Evolutionary conservation across 306 rosid genomes (phyloP).

Genomic region (Bauhinia variegata): DNA sequence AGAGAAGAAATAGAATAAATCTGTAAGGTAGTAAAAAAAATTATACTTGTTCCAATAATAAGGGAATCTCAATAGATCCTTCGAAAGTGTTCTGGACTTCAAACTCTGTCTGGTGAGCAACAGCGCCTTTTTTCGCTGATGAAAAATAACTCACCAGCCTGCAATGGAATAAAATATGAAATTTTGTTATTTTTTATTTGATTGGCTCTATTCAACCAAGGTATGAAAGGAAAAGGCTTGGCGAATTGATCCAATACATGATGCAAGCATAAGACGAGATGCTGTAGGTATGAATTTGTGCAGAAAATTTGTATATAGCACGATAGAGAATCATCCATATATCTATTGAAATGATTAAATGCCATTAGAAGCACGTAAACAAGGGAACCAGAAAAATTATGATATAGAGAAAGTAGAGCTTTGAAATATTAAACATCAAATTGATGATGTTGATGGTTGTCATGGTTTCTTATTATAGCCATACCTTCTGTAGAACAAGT

Average conservation of each 20-base stretch:
- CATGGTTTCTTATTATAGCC: conserved; percentile 24
- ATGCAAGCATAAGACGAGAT: not conserved
- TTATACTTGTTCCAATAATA: conserved; percentile 68
- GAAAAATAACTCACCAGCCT: conserved; percentile 84
- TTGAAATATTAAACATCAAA: conserved; percentile 5
- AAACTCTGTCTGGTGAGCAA: conserved; percentile 57
- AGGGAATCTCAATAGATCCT: conserved; percentile 74
- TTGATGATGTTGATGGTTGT: conserved; percentile 3
- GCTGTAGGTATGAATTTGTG: not conserved
- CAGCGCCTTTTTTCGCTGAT: conserved; percentile 61
- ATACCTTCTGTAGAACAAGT: conserved; percentile 82
- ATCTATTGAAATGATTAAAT: not conserved
- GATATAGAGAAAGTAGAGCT: not conserved
- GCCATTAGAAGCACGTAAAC: conserved; percentile 8
- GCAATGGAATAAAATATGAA: conserved; percentile 19
- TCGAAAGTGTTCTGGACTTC: conserved; percentile 53
- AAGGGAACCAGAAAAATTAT: conserved; percentile 16
- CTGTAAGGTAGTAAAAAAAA: conserved; percentile 14
- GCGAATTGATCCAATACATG: conserved; percentile 13
- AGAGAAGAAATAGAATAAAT: conserved; percentile 21
- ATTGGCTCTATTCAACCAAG: conserved; percentile 18
- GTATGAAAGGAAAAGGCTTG: conserved; percentile 11
- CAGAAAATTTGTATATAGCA: not conserved
- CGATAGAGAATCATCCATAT: conserved; percentile 21
- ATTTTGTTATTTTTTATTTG: conserved; percentile 1